These are phyloP conservation scores for Passalora sequoiae DNA, from an alignment of 2,329 filamentous ascomycete species.

Conservation along the genomic window DNA sequence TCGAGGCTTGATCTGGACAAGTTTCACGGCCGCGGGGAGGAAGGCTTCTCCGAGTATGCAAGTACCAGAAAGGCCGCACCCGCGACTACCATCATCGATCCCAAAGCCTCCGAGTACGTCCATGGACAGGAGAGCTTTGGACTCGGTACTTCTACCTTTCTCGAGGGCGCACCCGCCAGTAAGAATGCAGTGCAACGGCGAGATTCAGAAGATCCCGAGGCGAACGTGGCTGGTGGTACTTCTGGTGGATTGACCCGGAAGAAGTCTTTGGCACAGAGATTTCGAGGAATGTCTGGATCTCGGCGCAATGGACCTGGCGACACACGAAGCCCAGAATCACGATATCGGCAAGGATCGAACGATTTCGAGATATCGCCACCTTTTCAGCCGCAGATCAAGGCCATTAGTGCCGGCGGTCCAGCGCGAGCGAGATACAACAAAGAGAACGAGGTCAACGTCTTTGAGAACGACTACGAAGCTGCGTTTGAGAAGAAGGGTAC, in stretches of 20 bases:
- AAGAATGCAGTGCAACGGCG: constrained; percentile 70
- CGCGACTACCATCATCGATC: constrained; percentile 56
- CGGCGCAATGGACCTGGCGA: constrained; percentile 43
- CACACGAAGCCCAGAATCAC: constrained; percentile 49
- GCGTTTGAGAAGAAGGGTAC: constrained; percentile 61
- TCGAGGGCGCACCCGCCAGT: constrained; percentile 88
- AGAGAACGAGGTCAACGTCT: constrained; percentile 61
- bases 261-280: constrained; percentile 89
- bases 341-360: constrained; percentile 35
- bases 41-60: constrained; percentile 79
- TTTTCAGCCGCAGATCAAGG: constrained; percentile 21
- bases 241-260: constrained; percentile 69
- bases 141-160: constrained; percentile 87
- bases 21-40: constrained; percentile 81
- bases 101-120: constrained; percentile 63
- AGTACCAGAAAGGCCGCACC: constrained; percentile 37
- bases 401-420: constrained; percentile 40
- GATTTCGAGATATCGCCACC: constrained; percentile 20
- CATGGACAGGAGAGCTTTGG: constrained; percentile 81
- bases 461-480: constrained; percentile 66
- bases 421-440: constrained; percentile 33
- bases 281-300: constrained; percentile 76
- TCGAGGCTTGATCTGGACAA: constrained; percentile 73
- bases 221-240: constrained; percentile 30
- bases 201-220: constrained; percentile 60